Conservation (phyloP, 306 rosid genomes). For the Cicer arietinum region DNA sequence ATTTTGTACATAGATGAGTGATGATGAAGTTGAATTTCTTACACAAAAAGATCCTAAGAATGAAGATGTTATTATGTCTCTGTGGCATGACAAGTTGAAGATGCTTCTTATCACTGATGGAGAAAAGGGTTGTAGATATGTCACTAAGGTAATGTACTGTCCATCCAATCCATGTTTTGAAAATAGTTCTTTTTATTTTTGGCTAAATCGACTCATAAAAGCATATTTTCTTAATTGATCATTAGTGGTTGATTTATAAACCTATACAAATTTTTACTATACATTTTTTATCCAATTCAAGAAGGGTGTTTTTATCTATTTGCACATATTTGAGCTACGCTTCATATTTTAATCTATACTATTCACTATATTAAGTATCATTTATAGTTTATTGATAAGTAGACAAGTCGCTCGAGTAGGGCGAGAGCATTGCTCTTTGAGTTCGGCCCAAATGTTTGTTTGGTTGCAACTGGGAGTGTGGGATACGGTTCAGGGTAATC, state of each 20-base stretch:
- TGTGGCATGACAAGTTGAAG: conserved; percentile 69
- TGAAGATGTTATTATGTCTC: conserved; percentile 58
- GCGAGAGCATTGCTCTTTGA: too few species aligned
- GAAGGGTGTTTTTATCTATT: background rate
- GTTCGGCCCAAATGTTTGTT: too few species aligned
- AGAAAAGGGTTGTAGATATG: conserved; percentile 75
- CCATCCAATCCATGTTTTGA: conserved; percentile 8
- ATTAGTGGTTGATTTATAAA: background rate
- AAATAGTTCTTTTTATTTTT: background rate
- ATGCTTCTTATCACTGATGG: conserved; percentile 70
- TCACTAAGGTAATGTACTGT: conserved; percentile 55
- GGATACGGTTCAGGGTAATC: too few species aligned
- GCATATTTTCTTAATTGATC: conserved; percentile 15
- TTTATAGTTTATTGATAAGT: too few species aligned
- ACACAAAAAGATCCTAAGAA: conserved; percentile 59
- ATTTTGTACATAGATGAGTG: conserved; percentile 57
- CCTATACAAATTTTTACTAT: conserved; percentile 16
- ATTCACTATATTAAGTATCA: too few species aligned
- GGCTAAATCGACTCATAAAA: background rate
- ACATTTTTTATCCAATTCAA: background rate
- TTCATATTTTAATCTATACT: conserved; percentile 6
- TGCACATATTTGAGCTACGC: background rate
- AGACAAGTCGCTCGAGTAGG: too few species aligned
- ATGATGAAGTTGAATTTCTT: conserved; percentile 69
- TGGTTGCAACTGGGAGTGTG: too few species aligned